Evolutionary conservation across 805 yeast genomes (phyloP), one percentile per base, ranked within the genome.

Genomic region (Lipomyces orientalis): DNA sequence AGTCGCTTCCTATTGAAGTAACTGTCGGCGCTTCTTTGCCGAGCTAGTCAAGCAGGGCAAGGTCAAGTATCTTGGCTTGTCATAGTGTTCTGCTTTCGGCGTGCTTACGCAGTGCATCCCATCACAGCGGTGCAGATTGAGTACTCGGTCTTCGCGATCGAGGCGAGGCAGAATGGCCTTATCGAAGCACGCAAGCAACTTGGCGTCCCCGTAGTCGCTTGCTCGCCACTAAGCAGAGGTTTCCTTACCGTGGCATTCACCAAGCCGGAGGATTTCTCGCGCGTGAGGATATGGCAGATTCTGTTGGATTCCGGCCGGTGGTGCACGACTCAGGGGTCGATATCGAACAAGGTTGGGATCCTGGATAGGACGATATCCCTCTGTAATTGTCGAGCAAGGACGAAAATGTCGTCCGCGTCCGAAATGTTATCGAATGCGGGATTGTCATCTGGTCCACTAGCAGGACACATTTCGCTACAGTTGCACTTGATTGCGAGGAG

Each of bases 171-270:
- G 2, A 87, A 90, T 76, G 97, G 94, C 0, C 82, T 90, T 29
- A 84, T 88, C 69, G 85, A 83, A 2, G 82, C 84, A 8, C 86
- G 89, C 69, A 83, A 85, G 22, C 86, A 88, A 68, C 77, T 83
- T 43, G 81, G 81, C n/a, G 85, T 93, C 65, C 89, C 94, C 19
- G 81, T 91, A 37, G 81, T 91, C 65, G 90, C 93, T 37, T 93
- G 93, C 79, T 90, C 97, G 39, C 97, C 97, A 39, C 82, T 93
- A 64, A 89, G 93, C 12, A 84, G 90, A 74, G 97, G 97, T 0
- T 80, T 88, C 68, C 82, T 93, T 64, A 88, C 94, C 3, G 97
- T 94, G 64, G 68, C 74, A 54, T 78, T 87, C 61, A 86, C 78
- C 29, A 77, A 83, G 3, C 74, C 79, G 25, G 74, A 77, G 0